Evolutionary conservation across 2,329 filamentous ascomycete species (phyloP), one percentile per base, ranked within the genome.

Genomic region (Fusarium hostae): DNA sequence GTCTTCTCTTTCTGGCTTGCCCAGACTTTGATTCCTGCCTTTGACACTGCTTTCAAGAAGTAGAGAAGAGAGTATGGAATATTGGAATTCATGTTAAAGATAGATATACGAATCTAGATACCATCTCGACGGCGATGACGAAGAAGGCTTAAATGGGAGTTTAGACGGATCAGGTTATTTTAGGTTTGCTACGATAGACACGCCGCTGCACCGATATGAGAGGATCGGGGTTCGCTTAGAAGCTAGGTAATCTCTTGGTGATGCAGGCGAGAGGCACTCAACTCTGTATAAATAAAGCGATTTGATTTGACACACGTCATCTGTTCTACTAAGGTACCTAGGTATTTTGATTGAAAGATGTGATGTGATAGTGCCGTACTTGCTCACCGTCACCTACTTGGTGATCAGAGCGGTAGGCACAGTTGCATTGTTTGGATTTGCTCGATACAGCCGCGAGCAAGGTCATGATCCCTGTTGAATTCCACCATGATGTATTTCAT

Each of bases 1-100:
- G 96, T 98, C 71, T 99, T 99, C 87, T 98, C 95, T 68, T 99
- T 99, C 91, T 99, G 96, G 96, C 90, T 99, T 80, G 96, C 96
- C 63, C 96, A 99, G 87, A 98, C 96, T 34, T 87, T 99, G 78
- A 99, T 99, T 80, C 96, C 96, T 56, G 92, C 94, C 41, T 98
- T 98, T 82, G 93, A 90, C 76, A 80, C 76, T 63, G 82, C 83
- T 71, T 77, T 87, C 58, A 69, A 63, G 57, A 76, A 78, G 62
- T 76, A 72, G 61, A 64, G 41, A 43, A 30, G 13, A 32, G 47
- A 54, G 40, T 32, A 52, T 26, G 48, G 34, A 56, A 50, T 26
- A 54, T n/a, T 62, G 51, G 67, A 65, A 58, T 72, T 59, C 41
- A 60, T 62, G 39, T 37, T 57, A 66, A 48, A 70, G 45, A 58